Evolutionary conservation across 805 yeast genomes (phyloP).

Genomic region (Wickerhamiella parazyma): DNA sequence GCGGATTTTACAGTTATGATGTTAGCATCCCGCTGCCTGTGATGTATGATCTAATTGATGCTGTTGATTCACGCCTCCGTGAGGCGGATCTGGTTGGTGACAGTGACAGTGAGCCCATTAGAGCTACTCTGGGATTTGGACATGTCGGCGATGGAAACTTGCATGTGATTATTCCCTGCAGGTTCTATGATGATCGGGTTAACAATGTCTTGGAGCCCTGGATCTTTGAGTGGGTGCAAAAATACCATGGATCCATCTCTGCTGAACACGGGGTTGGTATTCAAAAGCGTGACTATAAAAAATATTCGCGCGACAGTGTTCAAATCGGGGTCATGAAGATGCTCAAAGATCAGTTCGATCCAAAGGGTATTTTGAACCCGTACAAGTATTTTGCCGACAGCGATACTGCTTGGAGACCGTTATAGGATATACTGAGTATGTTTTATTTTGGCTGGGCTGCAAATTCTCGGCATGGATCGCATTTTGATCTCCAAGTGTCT

Average conservation of each 20-base stretch:
- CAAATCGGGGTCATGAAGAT: conserved; percentile 65
- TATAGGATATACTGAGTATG: no score
- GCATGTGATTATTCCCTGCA: conserved; percentile 79
- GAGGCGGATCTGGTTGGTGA: conserved; percentile 6
- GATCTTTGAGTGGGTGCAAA: conserved; percentile 70
- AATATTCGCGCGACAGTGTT: conserved; percentile 58
- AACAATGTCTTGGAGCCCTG: conserved; percentile 78
- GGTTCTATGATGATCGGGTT: conserved; percentile 62
- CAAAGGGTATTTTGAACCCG: conserved; percentile 83
- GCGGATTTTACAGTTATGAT: conserved; percentile 11
- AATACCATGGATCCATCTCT: conserved; percentile 60
- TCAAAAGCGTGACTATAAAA: conserved; percentile 78
- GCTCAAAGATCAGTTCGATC: conserved; percentile 70
- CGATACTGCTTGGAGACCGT: background rate
- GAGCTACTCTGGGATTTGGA: conserved; percentile 85
- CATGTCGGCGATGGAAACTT: conserved; percentile 93
- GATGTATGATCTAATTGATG: conserved; percentile 11
- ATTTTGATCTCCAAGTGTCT: no score
- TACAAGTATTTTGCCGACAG: conserved; percentile 56
- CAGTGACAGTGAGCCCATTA: conserved; percentile 41
- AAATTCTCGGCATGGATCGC: no score
- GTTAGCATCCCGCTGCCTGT: conserved; percentile 11
- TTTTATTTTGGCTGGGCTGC: no score
- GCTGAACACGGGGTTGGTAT: conserved; percentile 96
- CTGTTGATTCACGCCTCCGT: conserved; percentile 3